Base-by-base conservation (phyloP, 2,329 filamentous ascomycete species). In the Beauveria asiatica region DNA sequence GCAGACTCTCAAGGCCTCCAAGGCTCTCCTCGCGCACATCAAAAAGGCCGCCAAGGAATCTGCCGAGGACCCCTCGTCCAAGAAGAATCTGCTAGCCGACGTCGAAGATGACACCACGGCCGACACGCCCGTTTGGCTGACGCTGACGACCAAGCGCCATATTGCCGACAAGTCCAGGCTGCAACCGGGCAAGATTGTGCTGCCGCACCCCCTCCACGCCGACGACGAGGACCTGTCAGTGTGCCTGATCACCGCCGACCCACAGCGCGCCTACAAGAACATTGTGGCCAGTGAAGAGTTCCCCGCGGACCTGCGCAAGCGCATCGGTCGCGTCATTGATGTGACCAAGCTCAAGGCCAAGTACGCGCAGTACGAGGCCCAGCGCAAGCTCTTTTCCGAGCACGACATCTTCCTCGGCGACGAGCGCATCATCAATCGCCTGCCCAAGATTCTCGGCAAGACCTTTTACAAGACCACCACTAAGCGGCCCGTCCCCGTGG, bases 391-490 rank as follows among this genome's bases (percentile, higher is more conserved):
- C 41, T 83, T 88, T 64, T 79, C 85, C 49, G 90, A 96, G 73
- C 91, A 97, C 74, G 94, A 97, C 72, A 78, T 97, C 60, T 97
- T 99, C 78, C 81, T 99, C 61, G 93, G 89, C 57, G 94, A 99
- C 72, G 90, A 96, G 70, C 83, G 94, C 53, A 89, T 99, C 67
- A 80, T 87, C 70, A 86, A 83, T 71, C 77, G 80, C 30, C 81
- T 97, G 62, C 90, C 92, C 60, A 83, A 84, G 65, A 79, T 86
- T 3, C 84, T 99, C 13, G 94, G 93, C 67, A 97, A 96, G 78
- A 88, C 88, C 1, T 97, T 99, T 74, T 97, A 94, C 83, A 88
- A 92, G 78, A 82, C 78, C 60, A 90, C 87, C 3, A 75, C 77
- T 64, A 97, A 97, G 81, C 83, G 93, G 44, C 94, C 94, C 10